Base-by-base conservation (phyloP, 495 filamentous ascomycete genomes). In the Aspergillus homomorphus region DNA sequence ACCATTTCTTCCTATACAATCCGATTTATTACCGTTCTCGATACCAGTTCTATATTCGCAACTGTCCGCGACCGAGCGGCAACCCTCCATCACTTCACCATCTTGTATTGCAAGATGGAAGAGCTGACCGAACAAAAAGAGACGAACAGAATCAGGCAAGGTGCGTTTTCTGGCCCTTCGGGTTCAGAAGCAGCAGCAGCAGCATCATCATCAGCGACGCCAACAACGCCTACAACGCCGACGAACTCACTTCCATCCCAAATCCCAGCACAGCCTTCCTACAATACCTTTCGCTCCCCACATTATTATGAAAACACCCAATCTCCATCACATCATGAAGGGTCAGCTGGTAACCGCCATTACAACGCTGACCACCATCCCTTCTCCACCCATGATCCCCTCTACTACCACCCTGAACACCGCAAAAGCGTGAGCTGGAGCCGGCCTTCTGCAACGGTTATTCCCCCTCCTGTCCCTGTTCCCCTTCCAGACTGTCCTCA, bases 401-500 rank as follows among this genome's bases (percentile, higher is more conserved):
- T 8, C n/a, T 42, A 50, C 30, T 24, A 22, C 41, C 33, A 41
- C 21, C 18, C 18, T n/a, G 8, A 21, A 4, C 23, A 41, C 9
- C 20, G 51, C 20, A 60, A 60, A 38, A 49, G 33, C 38, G 63
- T 62, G 20, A 57, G 45, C 60, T 66, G 59, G 63, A 57, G 53
- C n/a, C 30, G 5, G 16, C n/a, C 30, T 3, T 4, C 33, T 38
- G 33, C 33, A 38, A 38, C 33, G 7, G 12, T 38, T 5, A 38
- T 38, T 2, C 33, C 12, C 33, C 4, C 33, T 5, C 33, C 8
- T 38, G 33, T 10, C 2, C 10, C 33, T 38, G 2, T 6, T 14
- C 33, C 33, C 33, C 33, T 12, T 2, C 33, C 33, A 12, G 33
- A 38, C 33, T 12, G 5, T 12, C 5, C 33, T 14, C 33, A 12